Percentiles rank a stretch among this genome's conserved stretches.
Evolutionary conservation across 495 filamentous ascomycete species (phyloP).

Genomic region (Penicillium malachiteum): DNA sequence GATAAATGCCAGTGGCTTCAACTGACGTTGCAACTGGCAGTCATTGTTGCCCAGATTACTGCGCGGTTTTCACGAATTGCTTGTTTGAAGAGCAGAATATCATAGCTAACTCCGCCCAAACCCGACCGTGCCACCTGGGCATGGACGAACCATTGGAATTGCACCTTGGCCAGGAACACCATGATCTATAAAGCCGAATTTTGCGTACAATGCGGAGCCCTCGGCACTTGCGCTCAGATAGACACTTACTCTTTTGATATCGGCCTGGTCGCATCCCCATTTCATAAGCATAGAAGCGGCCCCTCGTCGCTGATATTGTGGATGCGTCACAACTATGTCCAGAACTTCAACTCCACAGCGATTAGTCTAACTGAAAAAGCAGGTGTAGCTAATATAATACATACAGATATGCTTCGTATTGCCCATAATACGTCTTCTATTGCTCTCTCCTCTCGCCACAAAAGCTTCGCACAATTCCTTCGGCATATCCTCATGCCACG

Average conservation of each 20-base stretch:
- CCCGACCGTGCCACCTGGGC: too few relatives aligned
- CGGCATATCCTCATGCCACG: constrained; percentile 24
- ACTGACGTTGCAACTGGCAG: too few relatives aligned
- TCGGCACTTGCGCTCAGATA: constrained; percentile 33
- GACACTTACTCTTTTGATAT: constrained; percentile 24
- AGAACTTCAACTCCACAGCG: constrained; percentile 27
- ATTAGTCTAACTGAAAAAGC: background rate
- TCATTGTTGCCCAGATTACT: too few relatives aligned
- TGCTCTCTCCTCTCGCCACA: constrained; percentile 13
- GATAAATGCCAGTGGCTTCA: too few relatives aligned
- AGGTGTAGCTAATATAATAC: background rate
- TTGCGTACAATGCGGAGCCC: constrained; percentile 27
- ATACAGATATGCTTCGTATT: constrained; percentile 26
- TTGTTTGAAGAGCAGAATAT: too few relatives aligned
- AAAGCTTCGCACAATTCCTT: constrained; percentile 16
- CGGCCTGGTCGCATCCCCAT: constrained; percentile 49
- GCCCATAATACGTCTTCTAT: constrained; percentile 23
- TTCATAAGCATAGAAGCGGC: constrained; percentile 48
- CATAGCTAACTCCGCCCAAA: too few relatives aligned
- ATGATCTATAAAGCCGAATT: constrained; percentile 31
- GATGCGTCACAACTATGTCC: constrained; percentile 51
- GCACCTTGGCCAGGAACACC: constrained; percentile 1
- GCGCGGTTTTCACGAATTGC: too few relatives aligned
- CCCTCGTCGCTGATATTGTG: constrained; percentile 45
- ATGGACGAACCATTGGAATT: background rate